Evolutionary conservation across 306 rosid genomes (phyloP).

Genomic region (Lotus japonicus): DNA sequence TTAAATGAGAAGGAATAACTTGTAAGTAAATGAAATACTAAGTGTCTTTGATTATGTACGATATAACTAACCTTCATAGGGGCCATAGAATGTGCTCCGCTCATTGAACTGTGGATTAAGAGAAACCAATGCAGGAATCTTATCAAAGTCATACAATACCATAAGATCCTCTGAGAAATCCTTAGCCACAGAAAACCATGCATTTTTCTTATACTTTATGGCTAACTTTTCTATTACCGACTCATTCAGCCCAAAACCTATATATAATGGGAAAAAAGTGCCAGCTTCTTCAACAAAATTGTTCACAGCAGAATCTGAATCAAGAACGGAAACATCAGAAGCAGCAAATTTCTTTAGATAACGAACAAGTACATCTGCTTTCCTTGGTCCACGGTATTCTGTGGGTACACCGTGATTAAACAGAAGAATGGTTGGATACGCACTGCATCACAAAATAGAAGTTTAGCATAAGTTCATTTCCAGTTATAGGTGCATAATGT

Average conservation of each 20-base stretch:
- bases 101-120: conserved; percentile 67
- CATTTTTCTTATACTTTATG: conserved; percentile 69
- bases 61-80: conserved; percentile 71
- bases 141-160: conserved; percentile 77
- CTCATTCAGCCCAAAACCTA: conserved; percentile 77
- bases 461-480: conserved; percentile 6
- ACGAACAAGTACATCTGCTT: conserved; percentile 74
- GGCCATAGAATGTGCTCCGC: conserved; percentile 76
- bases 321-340: conserved; percentile 76
- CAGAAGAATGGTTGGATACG: conserved; percentile 67
- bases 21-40: neutral
- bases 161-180: conserved; percentile 84
- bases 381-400: conserved; percentile 86
- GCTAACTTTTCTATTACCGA: conserved; percentile 53
- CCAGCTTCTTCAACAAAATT: conserved; percentile 67
- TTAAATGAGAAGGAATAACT: neutral
- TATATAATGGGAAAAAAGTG: conserved; percentile 63
- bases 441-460: conserved; percentile 44
- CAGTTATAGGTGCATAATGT: neutral
- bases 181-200: conserved; percentile 95
- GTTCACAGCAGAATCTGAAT: conserved; percentile 68
- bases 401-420: conserved; percentile 70
- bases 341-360: conserved; percentile 86
- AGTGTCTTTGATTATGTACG: conserved; percentile 1
- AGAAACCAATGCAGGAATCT: conserved; percentile 83